Evolutionary conservation across 352 stramenopile genomes (phyloP), one percentile per base, ranked within the genome.

Genomic region (Phytophthora tentaculata): DNA sequence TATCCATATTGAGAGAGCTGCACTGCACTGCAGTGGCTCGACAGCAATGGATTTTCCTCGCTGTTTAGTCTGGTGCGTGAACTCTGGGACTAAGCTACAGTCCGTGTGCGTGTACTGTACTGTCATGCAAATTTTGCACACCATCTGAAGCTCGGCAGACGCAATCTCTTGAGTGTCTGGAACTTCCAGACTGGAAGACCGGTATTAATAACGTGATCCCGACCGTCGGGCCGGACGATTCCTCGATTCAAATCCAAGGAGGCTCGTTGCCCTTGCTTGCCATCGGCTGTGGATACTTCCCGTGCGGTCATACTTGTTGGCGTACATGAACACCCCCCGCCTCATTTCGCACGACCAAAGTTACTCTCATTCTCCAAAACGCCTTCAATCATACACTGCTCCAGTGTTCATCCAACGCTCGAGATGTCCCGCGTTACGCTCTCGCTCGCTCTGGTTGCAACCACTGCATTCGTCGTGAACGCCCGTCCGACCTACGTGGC

Each of bases 401-500:
- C 22, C 53, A 56, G 19, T 49, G 56, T 32, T 26, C 13, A n/a
- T 35, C 10, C 20, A 29, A 28, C 20, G 20, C 12, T 35, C 22
- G 14, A 35, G 47, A 76, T 73, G 64, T 28, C 51, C 5, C 64
- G 58, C 22, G 16, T 47, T 32, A 62, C 64, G 22, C 26, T 69
- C 4, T 76, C 69, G 0, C 32, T 76, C 37, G 61, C 57, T 43
- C 47, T 76, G 1, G 43, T 68, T 19, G 56, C 63, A 23, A 65
- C 60, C 43, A 52, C 53, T 10, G 44, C 55, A 17, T 63, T 50
- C 4, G 48, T 65, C 29, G 68, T 72, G 24, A 65, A 52, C 51
- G 73, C 73, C 9, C 65, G 54, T 7, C 57, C 66, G 24, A 50
- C 51, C 3, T 81, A 81, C 59, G 52, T 69, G n/a, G 61, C 61